Percentiles rank a stretch among this genome's conserved stretches.
phyloP scores from a whole-genome alignment of 495 filamentous ascomycete genomes.

The Penicillium crystallinum region DNA sequence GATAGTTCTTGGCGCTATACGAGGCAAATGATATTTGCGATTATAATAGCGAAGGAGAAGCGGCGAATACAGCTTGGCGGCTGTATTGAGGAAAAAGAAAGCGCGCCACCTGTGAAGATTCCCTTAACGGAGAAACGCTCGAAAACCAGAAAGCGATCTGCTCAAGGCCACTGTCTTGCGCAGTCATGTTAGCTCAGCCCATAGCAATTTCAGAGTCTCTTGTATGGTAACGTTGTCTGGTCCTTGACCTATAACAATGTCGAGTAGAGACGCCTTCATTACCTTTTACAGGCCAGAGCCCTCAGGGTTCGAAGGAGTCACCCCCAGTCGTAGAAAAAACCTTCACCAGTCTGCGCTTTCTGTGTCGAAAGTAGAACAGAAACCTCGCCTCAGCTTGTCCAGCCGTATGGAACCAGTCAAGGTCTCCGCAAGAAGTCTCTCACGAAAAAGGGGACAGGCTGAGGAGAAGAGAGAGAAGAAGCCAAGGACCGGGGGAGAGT shows the following conservation, averaged over 20 bases:
- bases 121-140: background rate
- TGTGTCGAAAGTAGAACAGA: constrained; percentile 14
- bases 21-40: constrained; percentile 39
- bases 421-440: constrained; percentile 43
- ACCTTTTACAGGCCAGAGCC: constrained; percentile 32
- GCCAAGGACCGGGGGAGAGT: constrained; percentile 15
- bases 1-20: constrained; percentile 37
- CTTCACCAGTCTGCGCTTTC: constrained; percentile 28
- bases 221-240: constrained; percentile 1
- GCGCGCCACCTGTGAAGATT: background rate
- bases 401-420: constrained; percentile 48
- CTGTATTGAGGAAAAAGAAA: constrained; percentile 17
- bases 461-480: constrained; percentile 20
- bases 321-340: constrained; percentile 25
- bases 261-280: constrained; percentile 18
- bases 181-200: constrained; percentile 6
- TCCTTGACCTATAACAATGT: constrained; percentile 5
- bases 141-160: background rate
- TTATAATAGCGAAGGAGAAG: constrained; percentile 53
- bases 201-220: constrained; percentile 1
- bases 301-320: constrained; percentile 13
- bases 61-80: constrained; percentile 63
- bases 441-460: constrained; percentile 39
- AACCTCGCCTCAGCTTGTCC: constrained; percentile 34
- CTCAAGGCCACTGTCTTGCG: constrained; percentile 2